These are phyloP conservation scores for Karstenula rhodostoma DNA, from an alignment of 2,329 filamentous ascomycete genomes.

Conservation along the genomic window DNA sequence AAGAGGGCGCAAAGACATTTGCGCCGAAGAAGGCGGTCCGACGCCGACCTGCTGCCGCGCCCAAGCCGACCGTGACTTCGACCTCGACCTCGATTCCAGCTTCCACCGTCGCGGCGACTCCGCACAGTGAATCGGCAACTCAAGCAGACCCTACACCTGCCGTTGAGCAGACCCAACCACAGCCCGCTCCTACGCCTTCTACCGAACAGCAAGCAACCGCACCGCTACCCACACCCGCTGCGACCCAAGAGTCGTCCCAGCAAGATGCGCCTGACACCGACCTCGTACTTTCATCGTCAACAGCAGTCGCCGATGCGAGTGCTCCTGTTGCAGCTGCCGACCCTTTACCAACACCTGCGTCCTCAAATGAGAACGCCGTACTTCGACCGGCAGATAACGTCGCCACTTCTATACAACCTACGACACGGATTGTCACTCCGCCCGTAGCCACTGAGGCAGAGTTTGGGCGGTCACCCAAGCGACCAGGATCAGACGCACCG, in stretches of 20 bases:
- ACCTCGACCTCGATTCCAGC: constrained; percentile 24
- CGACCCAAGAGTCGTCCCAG: constrained; percentile 31
- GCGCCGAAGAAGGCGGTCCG: constrained; percentile 55
- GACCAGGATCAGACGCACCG: constrained; percentile 27
- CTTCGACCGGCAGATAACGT: neutral
- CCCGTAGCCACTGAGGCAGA: constrained; percentile 20
- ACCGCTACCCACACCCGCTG: constrained; percentile 34
- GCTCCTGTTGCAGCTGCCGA: neutral
- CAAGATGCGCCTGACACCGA: constrained; percentile 18
- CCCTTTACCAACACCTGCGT: neutral
- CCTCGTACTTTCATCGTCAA: neutral
- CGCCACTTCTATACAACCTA: neutral
- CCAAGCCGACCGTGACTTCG: constrained; percentile 21
- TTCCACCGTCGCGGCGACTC: constrained; percentile 24
- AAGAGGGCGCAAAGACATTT: constrained; percentile 56
- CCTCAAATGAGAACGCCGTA: neutral
- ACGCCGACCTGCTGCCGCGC: constrained; percentile 49
- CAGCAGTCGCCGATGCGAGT: neutral
- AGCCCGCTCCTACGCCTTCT: constrained; percentile 18
- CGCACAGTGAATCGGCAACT: constrained; percentile 7
- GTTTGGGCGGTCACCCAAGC: constrained; percentile 30
- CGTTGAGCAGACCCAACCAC: constrained; percentile 14
- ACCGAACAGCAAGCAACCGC: constrained; percentile 20
- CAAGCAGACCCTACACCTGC: constrained; percentile 8
- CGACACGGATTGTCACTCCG: constrained; percentile 4